Base-by-base conservation (phyloP, 805 yeast species). In the Tetrapisispora namnaoensis region DNA sequence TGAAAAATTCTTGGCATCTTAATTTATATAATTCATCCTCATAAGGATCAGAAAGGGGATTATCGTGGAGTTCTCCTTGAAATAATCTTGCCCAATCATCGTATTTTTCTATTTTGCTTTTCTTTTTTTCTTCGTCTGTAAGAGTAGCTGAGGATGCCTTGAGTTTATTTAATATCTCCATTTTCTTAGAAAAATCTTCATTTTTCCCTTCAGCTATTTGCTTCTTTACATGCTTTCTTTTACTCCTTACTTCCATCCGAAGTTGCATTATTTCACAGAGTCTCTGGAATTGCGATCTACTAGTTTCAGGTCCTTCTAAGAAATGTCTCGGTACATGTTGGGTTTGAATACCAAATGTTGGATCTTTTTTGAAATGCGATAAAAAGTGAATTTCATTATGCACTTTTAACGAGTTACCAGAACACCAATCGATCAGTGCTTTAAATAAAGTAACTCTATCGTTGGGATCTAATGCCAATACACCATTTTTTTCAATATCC, bases 1-100 rank as follows among this genome's bases (percentile, higher is more conserved):
- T 49, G 36, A 60, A 59, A 42, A 57, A 60, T 41, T 60, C 64
- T 20, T 55, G 52, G 9, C 51, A 52, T 40, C 64, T 53, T 44
- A 60, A 45, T 38, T 55, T 55, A 48, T 55, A 60, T n/a, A 56
- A 37, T 39, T 55, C 57, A 46, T 59, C 58, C 3, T 48, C 53
- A 52, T 48, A 60, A 14, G 64, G 62, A 36, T 57, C 50, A 3
- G 49, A 48, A 40, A 59, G 45, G 2, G 64, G 63, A 24, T 58
- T 52, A 44, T 56, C 59, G 2, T 46, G 49, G 2, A 56, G 10
- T 47, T 58, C 62, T 7, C 57, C 57, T 36, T 56, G 53, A 41
- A 60, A 53, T n/a, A 59, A 37, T 18, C 47, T 42, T 6, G 37
- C 27, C 62, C 64, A 59, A 45, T 53, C 51, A 16, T 51, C 53